These are phyloP conservation scores for Typha latifolia DNA, from an alignment of 176 grass and related monocot genomes.

Conservation along the genomic window DNA sequence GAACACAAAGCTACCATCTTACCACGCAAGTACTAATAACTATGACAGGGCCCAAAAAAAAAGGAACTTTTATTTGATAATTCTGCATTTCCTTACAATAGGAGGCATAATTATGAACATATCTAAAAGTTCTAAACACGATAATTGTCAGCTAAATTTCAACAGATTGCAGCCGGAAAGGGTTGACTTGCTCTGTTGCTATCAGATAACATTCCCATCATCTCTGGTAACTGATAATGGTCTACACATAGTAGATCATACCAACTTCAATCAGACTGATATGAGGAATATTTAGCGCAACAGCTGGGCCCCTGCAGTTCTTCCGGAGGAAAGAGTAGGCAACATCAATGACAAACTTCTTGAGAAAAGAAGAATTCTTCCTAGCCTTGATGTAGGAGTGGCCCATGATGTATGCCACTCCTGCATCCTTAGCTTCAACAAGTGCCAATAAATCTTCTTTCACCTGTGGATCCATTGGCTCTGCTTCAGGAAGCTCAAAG, in stretches of 20 bases:
- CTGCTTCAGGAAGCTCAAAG: conserved; percentile 55
- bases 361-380: conserved; percentile 68
- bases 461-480: conserved; percentile 43
- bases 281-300: conserved; percentile 87
- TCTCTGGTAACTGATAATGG: not conserved
- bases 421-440: conserved; percentile 78
- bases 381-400: conserved; percentile 95
- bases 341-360: conserved; percentile 78
- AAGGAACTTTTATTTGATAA: too few species aligned
- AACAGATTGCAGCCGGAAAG: not conserved
- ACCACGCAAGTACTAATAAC: too few species aligned
- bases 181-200: not conserved
- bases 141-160: too few species aligned
- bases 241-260: conserved; percentile 94
- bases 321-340: conserved; percentile 90
- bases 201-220: not conserved
- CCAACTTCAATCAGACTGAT: conserved; percentile 99
- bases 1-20: too few species aligned
- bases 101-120: too few species aligned
- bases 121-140: too few species aligned
- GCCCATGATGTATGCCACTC: conserved; percentile 83
- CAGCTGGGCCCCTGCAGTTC: conserved; percentile 85
- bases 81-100: too few species aligned
- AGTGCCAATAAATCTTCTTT: conserved; percentile 70
- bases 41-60: too few species aligned